Conservation (phyloP, 1,139 yeast species). For the Magnusiomyces fungicola region DNA sequence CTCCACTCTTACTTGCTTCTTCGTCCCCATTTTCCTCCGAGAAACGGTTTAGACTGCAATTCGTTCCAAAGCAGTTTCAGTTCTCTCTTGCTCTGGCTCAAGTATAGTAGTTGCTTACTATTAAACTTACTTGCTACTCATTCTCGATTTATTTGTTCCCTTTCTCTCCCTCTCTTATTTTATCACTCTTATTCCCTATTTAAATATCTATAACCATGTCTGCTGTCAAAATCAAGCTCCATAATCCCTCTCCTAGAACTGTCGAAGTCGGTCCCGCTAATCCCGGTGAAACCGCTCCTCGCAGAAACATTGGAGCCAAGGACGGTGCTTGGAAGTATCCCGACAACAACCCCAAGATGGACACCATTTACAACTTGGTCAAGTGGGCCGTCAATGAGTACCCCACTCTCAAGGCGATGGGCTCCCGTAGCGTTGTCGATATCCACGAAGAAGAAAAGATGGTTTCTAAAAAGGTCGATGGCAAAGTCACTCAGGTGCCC, state of each 20-base stretch:
- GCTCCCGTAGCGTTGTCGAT: constrained; percentile 70
- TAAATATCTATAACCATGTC: too few species aligned
- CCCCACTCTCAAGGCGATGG: constrained; percentile 55
- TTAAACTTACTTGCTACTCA: too few species aligned
- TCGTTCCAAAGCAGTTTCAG: too few species aligned
- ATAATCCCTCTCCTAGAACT: background rate
- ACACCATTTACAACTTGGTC: constrained; percentile 64
- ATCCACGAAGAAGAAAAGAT: constrained; percentile 69
- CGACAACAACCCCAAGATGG: constrained; percentile 28
- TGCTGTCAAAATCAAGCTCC: constrained; percentile 1
- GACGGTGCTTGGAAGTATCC: constrained; percentile 40
- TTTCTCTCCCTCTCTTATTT: too few species aligned
- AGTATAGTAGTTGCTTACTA: too few species aligned
- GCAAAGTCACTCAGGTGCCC: constrained; percentile 60
- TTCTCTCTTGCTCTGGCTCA: too few species aligned
- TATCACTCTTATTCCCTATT: too few species aligned
- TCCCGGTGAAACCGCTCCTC: constrained; percentile 86
- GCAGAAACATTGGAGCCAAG: constrained; percentile 61
- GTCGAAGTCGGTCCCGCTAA: constrained; percentile 78
- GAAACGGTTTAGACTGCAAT: too few species aligned
- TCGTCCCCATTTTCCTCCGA: too few species aligned
- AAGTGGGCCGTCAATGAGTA: constrained; percentile 55
- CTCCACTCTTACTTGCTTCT: too few species aligned
- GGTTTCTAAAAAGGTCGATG: constrained; percentile 70
- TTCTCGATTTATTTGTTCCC: too few species aligned